These are phyloP conservation scores for Trametes hirsuta DNA, from an alignment of 1,284 basidiomycete species.

Conservation along the genomic window DNA sequence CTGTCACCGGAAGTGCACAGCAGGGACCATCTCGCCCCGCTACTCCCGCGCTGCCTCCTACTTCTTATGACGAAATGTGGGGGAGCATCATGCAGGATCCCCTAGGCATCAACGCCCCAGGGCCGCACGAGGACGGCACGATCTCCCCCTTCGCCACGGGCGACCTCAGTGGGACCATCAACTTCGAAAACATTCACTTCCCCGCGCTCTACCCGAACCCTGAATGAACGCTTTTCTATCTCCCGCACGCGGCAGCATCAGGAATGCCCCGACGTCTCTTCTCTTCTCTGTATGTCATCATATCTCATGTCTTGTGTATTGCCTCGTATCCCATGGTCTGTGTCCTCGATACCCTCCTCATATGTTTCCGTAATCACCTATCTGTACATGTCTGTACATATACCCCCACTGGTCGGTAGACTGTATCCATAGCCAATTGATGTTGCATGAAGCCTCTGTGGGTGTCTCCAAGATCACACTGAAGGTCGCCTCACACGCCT, in stretches of 20 bases:
- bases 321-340: too few relatives aligned
- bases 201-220: conserved; percentile 3
- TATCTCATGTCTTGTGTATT: not conserved
- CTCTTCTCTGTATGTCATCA: not conserved
- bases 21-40: not conserved
- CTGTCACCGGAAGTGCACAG: not conserved
- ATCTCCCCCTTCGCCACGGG: not conserved
- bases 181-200: conserved; percentile 6
- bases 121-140: not conserved
- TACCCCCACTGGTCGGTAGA: not conserved
- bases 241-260: not conserved
- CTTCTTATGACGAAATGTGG: conserved; percentile 2
- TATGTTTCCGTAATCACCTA: conserved; percentile 12
- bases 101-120: not conserved
- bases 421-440: conserved; percentile 19
- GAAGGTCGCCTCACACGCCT: too few relatives aligned
- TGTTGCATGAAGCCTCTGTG: not conserved
- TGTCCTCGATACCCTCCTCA: not conserved
- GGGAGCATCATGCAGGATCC: conserved; percentile 1
- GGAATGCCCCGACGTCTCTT: conserved; percentile 5
- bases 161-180: conserved; percentile 3
- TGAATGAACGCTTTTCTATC: not conserved
- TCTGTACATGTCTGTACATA: conserved; percentile 25
- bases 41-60: not conserved
- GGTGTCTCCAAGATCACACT: too few relatives aligned